Conservation (phyloP, 306 rosid genomes). For the Cicer cuneatum region DNA sequence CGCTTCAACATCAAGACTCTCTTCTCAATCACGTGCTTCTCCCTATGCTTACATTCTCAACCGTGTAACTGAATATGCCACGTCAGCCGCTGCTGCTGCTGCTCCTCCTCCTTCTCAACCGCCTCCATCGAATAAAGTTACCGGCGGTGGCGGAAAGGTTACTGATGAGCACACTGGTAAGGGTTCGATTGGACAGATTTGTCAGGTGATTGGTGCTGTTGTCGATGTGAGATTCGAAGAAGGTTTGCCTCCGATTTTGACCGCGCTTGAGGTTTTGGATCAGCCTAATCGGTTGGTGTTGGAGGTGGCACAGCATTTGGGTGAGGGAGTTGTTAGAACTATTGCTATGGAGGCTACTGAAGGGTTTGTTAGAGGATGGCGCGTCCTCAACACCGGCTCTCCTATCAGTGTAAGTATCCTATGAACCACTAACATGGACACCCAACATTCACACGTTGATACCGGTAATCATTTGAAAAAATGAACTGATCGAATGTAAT, state of each 20-base stretch:
- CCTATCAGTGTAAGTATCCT: slow-evolving; percentile 75
- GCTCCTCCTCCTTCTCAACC: slow-evolving; percentile 38
- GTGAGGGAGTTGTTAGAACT: slow-evolving; percentile 78
- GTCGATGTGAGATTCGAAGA: slow-evolving; percentile 89
- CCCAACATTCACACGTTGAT: too few relatives aligned
- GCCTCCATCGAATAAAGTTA: slow-evolving; percentile 48
- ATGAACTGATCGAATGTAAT: too few relatives aligned
- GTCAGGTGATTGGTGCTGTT: slow-evolving; percentile 94
- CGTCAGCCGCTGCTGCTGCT: slow-evolving; percentile 60
- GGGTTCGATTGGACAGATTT: slow-evolving; percentile 86
- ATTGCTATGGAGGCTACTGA: slow-evolving; percentile 99
- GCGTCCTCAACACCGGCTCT: slow-evolving; percentile 92
- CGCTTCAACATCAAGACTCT: slow-evolving; percentile 50
- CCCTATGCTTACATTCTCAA: slow-evolving; percentile 65
- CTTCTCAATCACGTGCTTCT: slow-evolving; percentile 61
- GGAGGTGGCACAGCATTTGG: slow-evolving; percentile 97
- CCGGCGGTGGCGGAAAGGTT: slow-evolving; percentile 65
- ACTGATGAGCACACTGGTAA: slow-evolving; percentile 82
- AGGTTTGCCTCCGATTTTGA: slow-evolving; percentile 86
- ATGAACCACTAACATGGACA: too few relatives aligned
- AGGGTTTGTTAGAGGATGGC: slow-evolving; percentile 82
- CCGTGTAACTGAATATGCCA: slow-evolving; percentile 74
- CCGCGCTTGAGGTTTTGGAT: slow-evolving; percentile 88
- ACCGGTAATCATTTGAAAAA: too few relatives aligned
- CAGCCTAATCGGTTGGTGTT: slow-evolving; percentile 72